A percentile compares a stretch with the other conserved stretches of the same genome.
Evolutionary conservation across 352 stramenopile genomes (phyloP).

Genomic region (Pythium sp.): DNA sequence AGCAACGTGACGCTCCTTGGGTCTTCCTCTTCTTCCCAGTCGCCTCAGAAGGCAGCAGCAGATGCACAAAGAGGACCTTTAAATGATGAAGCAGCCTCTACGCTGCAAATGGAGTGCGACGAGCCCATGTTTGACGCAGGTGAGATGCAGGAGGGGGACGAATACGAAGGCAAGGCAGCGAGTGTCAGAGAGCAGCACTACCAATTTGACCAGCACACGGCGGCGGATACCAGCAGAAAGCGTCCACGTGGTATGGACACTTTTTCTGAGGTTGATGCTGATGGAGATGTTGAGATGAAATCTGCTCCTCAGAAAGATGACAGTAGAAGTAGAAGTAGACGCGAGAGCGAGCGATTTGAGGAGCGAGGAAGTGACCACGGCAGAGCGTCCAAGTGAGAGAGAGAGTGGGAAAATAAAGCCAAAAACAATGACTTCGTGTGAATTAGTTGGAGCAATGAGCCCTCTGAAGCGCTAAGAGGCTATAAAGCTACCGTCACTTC

Average conservation of each 20-base stretch:
- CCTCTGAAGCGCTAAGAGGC: too few relatives aligned
- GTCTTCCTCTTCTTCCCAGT: neutral
- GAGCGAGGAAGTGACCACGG: too few relatives aligned
- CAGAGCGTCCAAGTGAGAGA: too few relatives aligned
- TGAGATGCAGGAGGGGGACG: neutral
- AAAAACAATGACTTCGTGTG: too few relatives aligned
- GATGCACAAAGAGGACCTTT: neutral
- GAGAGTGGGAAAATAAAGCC: too few relatives aligned
- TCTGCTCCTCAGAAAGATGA: neutral
- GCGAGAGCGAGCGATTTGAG: neutral
- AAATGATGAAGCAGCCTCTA: neutral
- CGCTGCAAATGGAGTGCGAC: slow-evolving; percentile 8
- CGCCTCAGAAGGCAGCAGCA: neutral
- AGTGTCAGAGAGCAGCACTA: neutral
- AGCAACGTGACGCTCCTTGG: slow-evolving; percentile 8
- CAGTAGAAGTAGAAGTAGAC: neutral
- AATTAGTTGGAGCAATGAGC: too few relatives aligned
- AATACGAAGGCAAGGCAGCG: neutral
- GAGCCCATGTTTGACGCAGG: slow-evolving; percentile 9
- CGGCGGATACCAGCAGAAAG: neutral
- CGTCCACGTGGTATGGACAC: neutral
- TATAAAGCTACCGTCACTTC: too few relatives aligned
- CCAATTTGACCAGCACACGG: neutral
- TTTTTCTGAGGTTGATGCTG: neutral
- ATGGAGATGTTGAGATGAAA: slow-evolving; percentile 3